Conservation (phyloP, 257 asterid species). For the Verbena officinalis region DNA sequence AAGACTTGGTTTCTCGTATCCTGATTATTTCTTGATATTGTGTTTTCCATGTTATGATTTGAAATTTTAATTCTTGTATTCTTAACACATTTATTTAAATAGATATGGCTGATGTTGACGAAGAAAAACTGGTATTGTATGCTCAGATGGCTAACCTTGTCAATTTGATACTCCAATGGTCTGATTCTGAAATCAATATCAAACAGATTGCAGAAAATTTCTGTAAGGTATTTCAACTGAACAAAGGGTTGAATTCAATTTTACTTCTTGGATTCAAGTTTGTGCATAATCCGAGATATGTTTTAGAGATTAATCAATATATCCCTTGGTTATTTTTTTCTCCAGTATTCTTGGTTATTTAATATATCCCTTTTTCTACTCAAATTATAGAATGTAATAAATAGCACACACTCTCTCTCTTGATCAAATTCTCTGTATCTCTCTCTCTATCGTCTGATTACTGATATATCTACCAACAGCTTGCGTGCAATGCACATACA, state of each 20-base stretch:
- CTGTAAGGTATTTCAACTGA: conserved; percentile 64
- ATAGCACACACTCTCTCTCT: not conserved
- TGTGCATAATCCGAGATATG: conserved; percentile 12
- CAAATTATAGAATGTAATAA: not conserved
- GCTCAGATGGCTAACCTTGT: conserved; percentile 99
- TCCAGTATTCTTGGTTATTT: too few species aligned
- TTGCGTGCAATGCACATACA: conserved; percentile 98
- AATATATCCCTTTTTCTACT: not conserved
- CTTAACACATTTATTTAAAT: conserved; percentile 43
- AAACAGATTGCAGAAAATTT: conserved; percentile 78
- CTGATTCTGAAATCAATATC: conserved; percentile 66
- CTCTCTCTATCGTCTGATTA: not conserved
- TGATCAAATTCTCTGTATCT: too few species aligned
- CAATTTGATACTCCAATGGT: conserved; percentile 72
- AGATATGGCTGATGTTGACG: conserved; percentile 76
- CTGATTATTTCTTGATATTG: conserved; percentile 33
- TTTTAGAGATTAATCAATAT: conserved; percentile 1
- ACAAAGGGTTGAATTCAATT: not conserved
- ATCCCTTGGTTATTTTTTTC: too few species aligned
- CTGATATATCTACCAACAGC: conserved; percentile 45
- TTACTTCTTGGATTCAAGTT: not conserved
- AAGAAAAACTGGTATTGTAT: conserved; percentile 76
- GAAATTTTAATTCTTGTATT: conserved; percentile 22
- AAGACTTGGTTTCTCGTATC: conserved; percentile 97
- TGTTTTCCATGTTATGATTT: conserved; percentile 12